Base-by-base conservation (phyloP, 78 protist genomes). In the Dictyostelium firmibasis region DNA sequence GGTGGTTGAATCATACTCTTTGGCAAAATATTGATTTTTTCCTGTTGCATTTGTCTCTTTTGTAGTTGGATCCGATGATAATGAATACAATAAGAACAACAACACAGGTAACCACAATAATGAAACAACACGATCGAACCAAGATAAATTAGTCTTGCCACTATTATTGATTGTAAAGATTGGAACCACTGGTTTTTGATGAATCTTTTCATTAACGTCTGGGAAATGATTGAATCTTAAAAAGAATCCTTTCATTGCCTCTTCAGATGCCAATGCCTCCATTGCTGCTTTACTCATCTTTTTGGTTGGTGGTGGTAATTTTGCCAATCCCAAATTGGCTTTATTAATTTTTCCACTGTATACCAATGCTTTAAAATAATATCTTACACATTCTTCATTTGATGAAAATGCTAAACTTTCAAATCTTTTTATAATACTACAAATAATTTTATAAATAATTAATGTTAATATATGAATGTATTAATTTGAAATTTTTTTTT, bases 311-410 rank as follows among this genome's bases (percentile, higher is more conserved):
- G 69, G 36, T 27, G 62, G 62, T 29, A 29, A 23, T 79, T 16
- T 25, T 18, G 29, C 0, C 0, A 29, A 1, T 35, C 50, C 75
- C 3, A 29, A 18, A 82, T 43, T 43, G 0, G 50, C 64, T 31
- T 57, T 33, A 50, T n/a, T 82, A 57, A 27, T 82, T 18, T 27
- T 82, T 60, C 31, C 64, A 29, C 69, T 43, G 50, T 69, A 89
- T 16, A 89, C 94, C 74, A 89, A 89, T 69, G 94, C 78, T 81
- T 64, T 78, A 35, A 89, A 81, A 69, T 89, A 89, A 69, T 81
- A 81, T 89, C 87, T 78, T 16, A 77, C 67, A 70, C 94, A 89
- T 50, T 89, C 94, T 81, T 75, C 81, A 70, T 89, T 89, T 29
- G 86, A 23, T 44, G 84, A 69, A 89, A 81, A 89, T 81, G 83